Evolutionary conservation across 1,139 yeast genomes (phyloP), one percentile per base, ranked within the genome.

Genomic region (Kodamaea derodonti): DNA sequence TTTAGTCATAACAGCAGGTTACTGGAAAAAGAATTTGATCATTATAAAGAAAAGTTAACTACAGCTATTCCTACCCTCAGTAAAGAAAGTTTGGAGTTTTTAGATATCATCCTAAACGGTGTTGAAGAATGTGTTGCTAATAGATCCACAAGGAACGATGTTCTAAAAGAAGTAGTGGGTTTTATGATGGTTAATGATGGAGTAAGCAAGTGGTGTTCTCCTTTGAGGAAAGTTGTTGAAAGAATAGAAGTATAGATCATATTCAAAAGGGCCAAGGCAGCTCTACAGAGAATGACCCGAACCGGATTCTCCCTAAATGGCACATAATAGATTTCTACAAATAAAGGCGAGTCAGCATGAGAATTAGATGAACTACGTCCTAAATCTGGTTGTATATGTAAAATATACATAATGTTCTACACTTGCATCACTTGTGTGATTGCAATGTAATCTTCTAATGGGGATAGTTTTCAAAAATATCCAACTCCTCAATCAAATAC

Each of bases 181-280:
- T 76, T 72, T 49, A 74, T 75, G 72, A 58, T 77, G 57, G 47
- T 52, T 4, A 69, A 74, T 42, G 73, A 65, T 36, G 80, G 80
- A 2, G 72, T 72, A 3, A 68, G 79, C 33, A 41, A 54, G 12
- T 79, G 85, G 84, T 72, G 78, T 35, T 58, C 70, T 14, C 79
- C 84, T 3, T 53, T 79, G 31, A 67, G 75, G 35, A 74, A 72
- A 44, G 51, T 76, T 3, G 51, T 77, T 17, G 79, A 72, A 36
- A 56, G 46, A 36, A 15, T 41, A 29, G 35, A 32, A 20, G 26
- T 27, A 18, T 26, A 41, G 37, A 6, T n/a, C n/a, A n/a, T n/a
- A n/a, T n/a, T n/a, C n/a, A n/a, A n/a, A n/a, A n/a, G n/a, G n/a
- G n/a, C n/a, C n/a, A n/a, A n/a, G n/a, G n/a, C n/a, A n/a, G n/a